These are phyloP conservation scores for Penicillium waksmanii DNA, from an alignment of 495 filamentous ascomycete genomes.

Conservation along the genomic window DNA sequence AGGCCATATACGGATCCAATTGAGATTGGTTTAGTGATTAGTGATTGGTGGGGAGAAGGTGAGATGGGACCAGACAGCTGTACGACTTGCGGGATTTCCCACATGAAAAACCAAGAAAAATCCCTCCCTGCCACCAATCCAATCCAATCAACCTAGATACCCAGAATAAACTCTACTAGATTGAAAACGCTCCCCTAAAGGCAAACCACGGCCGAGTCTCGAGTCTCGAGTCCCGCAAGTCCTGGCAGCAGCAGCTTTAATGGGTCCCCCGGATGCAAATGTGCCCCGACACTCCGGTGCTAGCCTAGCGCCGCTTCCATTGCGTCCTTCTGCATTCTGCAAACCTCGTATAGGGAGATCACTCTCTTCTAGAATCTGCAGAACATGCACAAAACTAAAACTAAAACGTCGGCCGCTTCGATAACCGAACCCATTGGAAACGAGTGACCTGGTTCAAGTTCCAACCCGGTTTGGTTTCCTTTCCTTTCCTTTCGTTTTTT, in stretches of 20 bases:
- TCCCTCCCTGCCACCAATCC: too few relatives aligned
- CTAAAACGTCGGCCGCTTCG: not conserved
- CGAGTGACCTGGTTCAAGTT: not conserved
- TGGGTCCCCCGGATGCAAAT: constrained; percentile 16
- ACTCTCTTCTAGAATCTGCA: not conserved
- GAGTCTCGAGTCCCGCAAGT: not conserved
- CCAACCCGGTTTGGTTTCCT: not conserved
- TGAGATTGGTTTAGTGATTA: not conserved
- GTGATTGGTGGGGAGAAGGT: too few relatives aligned
- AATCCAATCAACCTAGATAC: not conserved
- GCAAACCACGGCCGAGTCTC: constrained; percentile 2
- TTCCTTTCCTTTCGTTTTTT: not conserved
- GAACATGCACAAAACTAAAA: not conserved
- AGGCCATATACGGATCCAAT: not conserved
- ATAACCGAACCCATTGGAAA: not conserved
- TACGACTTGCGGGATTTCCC: constrained; percentile 18
- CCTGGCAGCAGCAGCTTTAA: too few relatives aligned
- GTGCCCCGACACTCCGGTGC: constrained; percentile 22
- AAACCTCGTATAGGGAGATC: not conserved
- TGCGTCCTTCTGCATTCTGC: not conserved
- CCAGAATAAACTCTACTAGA: constrained; percentile 12
- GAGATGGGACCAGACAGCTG: not conserved
- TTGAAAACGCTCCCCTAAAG: not conserved
- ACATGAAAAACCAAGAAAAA: not conserved
- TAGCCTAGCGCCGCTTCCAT: not conserved